Percentiles rank a stretch among this genome's conserved stretches.
Conservation (phyloP, 768 basidiomycete genomes). For the Leccinellum luteum region DNA sequence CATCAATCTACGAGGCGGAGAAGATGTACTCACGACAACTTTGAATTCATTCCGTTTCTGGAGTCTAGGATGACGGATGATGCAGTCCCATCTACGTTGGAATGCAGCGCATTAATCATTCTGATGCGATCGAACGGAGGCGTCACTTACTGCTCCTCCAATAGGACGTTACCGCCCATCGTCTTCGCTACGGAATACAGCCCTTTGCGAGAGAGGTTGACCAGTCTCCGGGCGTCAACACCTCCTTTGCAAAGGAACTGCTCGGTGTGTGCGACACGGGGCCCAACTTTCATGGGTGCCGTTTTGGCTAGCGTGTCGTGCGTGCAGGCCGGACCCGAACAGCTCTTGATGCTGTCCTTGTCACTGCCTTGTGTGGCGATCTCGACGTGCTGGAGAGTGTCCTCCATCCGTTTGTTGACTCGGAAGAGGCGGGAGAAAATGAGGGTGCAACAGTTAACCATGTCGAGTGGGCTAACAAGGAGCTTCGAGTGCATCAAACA, state of each 20-base stretch:
- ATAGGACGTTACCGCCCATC: conserved; percentile 37
- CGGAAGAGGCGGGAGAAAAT: conserved; percentile 22
- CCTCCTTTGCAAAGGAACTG: conserved; percentile 35
- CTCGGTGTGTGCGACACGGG: conserved; percentile 36
- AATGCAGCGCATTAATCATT: conserved; percentile 14
- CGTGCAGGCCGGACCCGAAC: conserved; percentile 33
- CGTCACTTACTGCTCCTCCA: conserved; percentile 35
- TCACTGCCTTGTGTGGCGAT: conserved; percentile 21
- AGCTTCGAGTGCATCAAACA: conserved; percentile 25
- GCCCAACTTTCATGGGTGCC: conserved; percentile 27
- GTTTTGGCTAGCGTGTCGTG: conserved; percentile 24
- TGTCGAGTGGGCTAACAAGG: conserved; percentile 20
- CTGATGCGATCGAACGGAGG: conserved; percentile 15
- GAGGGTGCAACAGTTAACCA: conserved; percentile 26
- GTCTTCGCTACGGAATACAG: conserved; percentile 31
- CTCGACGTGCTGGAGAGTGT: conserved; percentile 21
- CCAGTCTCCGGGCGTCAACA: conserved; percentile 34
- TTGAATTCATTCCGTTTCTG: conserved; percentile 33
- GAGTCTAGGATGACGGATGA: conserved; percentile 30
- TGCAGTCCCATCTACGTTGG: conserved; percentile 35
- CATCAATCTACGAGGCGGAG: conserved; percentile 6
- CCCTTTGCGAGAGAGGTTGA: conserved; percentile 33
- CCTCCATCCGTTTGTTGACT: conserved; percentile 16
- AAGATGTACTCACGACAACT: conserved; percentile 29
- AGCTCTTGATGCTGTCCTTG: conserved; percentile 30